phyloP scores from a whole-genome alignment of 352 stramenopile genomes.

The Phytophthora cryptogea region DNA sequence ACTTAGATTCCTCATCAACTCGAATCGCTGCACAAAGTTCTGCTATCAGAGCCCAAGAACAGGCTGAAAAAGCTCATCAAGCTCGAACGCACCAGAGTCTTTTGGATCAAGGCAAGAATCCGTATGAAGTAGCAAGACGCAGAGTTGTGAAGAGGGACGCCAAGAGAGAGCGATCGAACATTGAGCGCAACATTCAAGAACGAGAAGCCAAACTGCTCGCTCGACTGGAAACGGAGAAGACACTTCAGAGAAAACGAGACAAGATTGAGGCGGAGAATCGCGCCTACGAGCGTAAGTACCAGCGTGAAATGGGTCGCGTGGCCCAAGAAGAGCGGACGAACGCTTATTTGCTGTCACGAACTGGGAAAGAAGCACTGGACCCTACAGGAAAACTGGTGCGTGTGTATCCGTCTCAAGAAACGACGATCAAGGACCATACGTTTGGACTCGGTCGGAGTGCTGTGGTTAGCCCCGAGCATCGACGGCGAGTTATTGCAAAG shows the following conservation, averaged over 20 bases:
- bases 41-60: conserved; percentile 24
- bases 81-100: conserved; percentile 52
- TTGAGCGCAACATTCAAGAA: conserved; percentile 58
- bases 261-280: conserved; percentile 45
- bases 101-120: conserved; percentile 73
- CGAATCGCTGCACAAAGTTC: conserved; percentile 56
- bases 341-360: conserved; percentile 58
- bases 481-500: conserved; percentile 48
- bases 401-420: conserved; percentile 76
- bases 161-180: conserved; percentile 35
- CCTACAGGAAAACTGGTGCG: conserved; percentile 64
- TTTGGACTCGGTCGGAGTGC: conserved; percentile 70
- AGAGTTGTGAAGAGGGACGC: conserved; percentile 47
- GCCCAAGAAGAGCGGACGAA: conserved; percentile 58
- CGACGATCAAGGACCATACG: conserved; percentile 64
- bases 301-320: conserved; percentile 65
- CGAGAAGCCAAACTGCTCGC: conserved; percentile 57
- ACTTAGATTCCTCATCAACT: conserved; percentile 51
- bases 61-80: conserved; percentile 39
- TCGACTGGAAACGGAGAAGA: conserved; percentile 59
- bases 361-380: conserved; percentile 63
- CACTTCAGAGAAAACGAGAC: conserved; percentile 39
- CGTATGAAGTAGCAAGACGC: conserved; percentile 70
- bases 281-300: conserved; percentile 69
- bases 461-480: conserved; percentile 44